Evolutionary conservation across 2,329 filamentous ascomycete species (phyloP), one percentile per base, ranked within the genome.

Genomic region (Ceratocystis ficicola): DNA sequence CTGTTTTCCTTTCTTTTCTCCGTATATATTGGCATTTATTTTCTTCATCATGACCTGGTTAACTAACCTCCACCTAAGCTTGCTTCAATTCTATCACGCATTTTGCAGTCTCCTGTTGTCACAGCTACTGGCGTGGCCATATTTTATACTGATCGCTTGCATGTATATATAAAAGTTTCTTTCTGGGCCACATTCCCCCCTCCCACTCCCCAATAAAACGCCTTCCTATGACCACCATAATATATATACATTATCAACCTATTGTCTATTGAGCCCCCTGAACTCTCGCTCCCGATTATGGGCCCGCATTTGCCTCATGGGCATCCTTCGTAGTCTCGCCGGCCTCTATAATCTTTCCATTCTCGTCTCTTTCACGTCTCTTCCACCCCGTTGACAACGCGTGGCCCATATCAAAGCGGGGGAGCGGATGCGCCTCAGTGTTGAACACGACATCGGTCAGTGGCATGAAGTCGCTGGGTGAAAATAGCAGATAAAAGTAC

Each of bases 401-500:
- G 70, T 82, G 83, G 1, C 84, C 86, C 75, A 94, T 84, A 72
- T 94, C 86, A 73, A 99, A 99, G 48, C 88, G 81, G 6, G 94
- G 94, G 68, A 99, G 81, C 1, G 89, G 84, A 75, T 99, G 94
- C 1, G 91, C 94, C 77, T 99, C 94, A 1, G 94, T 99, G 75
- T 99, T 99, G 73, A 97, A 86, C 48, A 99, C 91, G 30, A 96
- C 81, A 71, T 92, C 84, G 71, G 94, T 88, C 41, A 99, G 80
- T 1, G 92, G 90, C 52, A 97, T 79, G 46, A 96, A 76, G 68
- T 95, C 89, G 69, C 87, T 80, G 3, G 89, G 86, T 1, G 90
- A 92, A 77, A 99, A 99, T 44, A 99, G 81, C 50, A 99, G 83
- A 75, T 96, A 99, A 74, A 99, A 88, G 74, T 99, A 99, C 77